These are phyloP conservation scores for Hypomyces perniciosus DNA, from an alignment of 2,329 filamentous ascomycete genomes.

Conservation along the genomic window DNA sequence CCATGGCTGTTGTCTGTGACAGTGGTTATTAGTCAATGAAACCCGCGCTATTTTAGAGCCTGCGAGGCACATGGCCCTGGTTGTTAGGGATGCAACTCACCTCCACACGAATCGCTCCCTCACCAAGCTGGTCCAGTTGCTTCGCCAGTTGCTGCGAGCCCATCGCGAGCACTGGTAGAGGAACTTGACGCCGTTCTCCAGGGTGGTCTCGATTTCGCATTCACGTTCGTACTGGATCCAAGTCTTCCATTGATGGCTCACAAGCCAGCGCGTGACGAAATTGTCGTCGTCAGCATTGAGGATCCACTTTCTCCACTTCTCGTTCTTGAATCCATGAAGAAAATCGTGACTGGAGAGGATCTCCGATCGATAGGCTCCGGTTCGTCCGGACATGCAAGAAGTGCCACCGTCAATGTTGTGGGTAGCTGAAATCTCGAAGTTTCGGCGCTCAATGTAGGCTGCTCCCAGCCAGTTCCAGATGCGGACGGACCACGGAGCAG, in stretches of 20 bases:
- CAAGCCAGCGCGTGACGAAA: constrained; percentile 94
- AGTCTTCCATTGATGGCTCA: constrained; percentile 86
- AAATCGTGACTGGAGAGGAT: constrained; percentile 84
- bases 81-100: constrained; percentile 55
- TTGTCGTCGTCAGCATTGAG: constrained; percentile 97
- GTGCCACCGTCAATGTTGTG: constrained; percentile 92
- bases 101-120: constrained; percentile 77
- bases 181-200: constrained; percentile 85
- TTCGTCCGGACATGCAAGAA: constrained; percentile 94
- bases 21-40: constrained; percentile 19
- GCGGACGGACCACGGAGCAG: constrained; percentile 51
- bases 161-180: constrained; percentile 89
- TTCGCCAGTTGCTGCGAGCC: constrained; percentile 97
- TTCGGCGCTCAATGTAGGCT: constrained; percentile 86
- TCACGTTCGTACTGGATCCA: constrained; percentile 91
- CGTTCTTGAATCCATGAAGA: constrained; percentile 81
- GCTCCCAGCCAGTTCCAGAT: constrained; percentile 88
- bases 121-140: constrained; percentile 86
- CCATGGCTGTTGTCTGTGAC: constrained; percentile 76
- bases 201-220: constrained; percentile 85
- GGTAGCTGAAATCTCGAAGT: constrained; percentile 94
- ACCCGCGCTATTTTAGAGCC: constrained; percentile 9
- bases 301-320: constrained; percentile 83
- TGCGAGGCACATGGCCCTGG: no score
- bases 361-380: constrained; percentile 82